Evolutionary conservation across 495 filamentous ascomycete species (phyloP), one percentile per base, ranked within the genome.

Genomic region (Mytilinidion resinicola): DNA sequence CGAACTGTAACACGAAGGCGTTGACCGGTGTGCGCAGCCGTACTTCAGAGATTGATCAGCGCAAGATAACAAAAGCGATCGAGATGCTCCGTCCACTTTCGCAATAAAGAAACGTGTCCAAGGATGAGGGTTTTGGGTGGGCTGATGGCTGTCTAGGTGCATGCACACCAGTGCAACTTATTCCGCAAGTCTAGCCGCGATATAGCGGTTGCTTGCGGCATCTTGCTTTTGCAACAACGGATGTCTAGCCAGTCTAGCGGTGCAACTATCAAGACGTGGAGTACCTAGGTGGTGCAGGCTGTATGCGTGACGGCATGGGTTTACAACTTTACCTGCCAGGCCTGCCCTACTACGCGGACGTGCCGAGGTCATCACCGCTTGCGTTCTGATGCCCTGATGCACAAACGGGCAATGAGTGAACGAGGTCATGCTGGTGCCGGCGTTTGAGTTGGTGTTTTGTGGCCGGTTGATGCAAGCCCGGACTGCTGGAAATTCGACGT

Each of bases 91-190:
- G 33, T 25, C 46, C 21, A 49, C 46, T 25, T 49, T 9, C 19
- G 15, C 46, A 49, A 19, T 19, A 10, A 30, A 14, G 15, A 30
- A 19, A 30, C 33, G 17, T 25, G 46, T 49, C 21, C 33, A 49
- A 30, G 15, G 9, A 49, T 49, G 46, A 49, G 25, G 25, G 7
- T 19, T 49, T 54, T 43, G 20, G 19, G 39, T 39, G 46, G 51
- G 49, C 35, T 30, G 38, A 17, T 14, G 19, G 39, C 52, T 54
- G 35, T 30, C 6, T 30, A 30, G 25, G 53, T 60, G 55, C 47
- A 58, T 64, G 53, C 53, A 53, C 56, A 53, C 62, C 54, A 64
- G 62, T 64, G 62, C 60, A 64, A 64, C 62, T 50, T 53, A 57
- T 60, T 36, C 43, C 54, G 54, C 61, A 34, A 51, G 25, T 55